Evolutionary conservation across 352 stramenopile genomes (phyloP).

Genomic region (Phytopythium aichiense): DNA sequence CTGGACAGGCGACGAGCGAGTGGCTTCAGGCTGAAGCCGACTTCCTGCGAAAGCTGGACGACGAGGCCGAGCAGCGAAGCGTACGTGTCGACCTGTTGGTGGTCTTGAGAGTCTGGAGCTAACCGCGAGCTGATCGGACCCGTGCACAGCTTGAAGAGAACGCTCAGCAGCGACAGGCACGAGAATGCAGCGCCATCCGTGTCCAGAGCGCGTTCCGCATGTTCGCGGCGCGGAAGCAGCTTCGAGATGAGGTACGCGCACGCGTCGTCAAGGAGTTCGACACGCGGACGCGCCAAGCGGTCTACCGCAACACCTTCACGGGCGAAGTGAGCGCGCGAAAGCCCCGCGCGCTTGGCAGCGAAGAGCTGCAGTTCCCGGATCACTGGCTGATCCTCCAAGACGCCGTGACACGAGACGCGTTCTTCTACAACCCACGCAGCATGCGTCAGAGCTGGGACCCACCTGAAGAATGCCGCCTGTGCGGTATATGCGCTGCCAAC

Average conservation of each 20-base stretch:
- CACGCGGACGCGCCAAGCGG: slow-evolving; percentile 19
- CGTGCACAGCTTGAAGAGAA: slow-evolving; percentile 38
- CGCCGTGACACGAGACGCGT: slow-evolving; percentile 37
- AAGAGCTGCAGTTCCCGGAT: slow-evolving; percentile 55
- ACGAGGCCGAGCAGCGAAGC: slow-evolving; percentile 36
- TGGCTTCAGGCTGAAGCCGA: slow-evolving; percentile 49
- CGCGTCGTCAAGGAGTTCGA: slow-evolving; percentile 65
- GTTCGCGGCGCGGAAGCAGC: slow-evolving; percentile 42
- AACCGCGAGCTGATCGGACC: not conserved
- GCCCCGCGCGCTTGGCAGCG: slow-evolving; percentile 42
- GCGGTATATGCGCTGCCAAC: slow-evolving; percentile 19
- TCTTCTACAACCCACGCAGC: slow-evolving; percentile 61
- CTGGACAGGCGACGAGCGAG: slow-evolving; percentile 30
- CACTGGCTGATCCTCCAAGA: slow-evolving; percentile 59
- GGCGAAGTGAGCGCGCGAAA: slow-evolving; percentile 34
- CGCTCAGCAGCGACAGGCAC: slow-evolving; percentile 20
- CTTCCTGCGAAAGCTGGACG: slow-evolving; percentile 47
- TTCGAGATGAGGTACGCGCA: slow-evolving; percentile 41
- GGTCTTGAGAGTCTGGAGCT: not conserved
- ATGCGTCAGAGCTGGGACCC: slow-evolving; percentile 58
- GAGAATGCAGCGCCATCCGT: slow-evolving; percentile 34
- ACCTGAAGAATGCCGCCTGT: slow-evolving; percentile 49
- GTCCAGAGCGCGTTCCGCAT: slow-evolving; percentile 61
- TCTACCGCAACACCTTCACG: slow-evolving; percentile 55
- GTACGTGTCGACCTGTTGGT: slow-evolving; percentile 22